Evolutionary conservation across 2,329 filamentous ascomycete species (phyloP).

Genomic region (Neophaeococcomyces mojaviensis): DNA sequence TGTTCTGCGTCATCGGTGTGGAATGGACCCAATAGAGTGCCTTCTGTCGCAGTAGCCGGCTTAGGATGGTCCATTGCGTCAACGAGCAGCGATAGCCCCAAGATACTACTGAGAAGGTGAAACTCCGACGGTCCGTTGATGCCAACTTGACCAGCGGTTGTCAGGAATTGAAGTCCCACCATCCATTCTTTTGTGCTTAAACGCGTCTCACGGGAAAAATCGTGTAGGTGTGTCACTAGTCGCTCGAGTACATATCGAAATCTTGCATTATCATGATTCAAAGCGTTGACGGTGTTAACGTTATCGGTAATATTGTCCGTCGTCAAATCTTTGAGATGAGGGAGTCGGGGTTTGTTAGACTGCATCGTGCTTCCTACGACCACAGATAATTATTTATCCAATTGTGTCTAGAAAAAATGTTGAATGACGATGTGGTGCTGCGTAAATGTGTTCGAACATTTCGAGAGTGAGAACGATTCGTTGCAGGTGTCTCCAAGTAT

Average conservation of each 20-base stretch:
- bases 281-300: background rate
- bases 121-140: conserved; percentile 12
- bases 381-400: too few species aligned
- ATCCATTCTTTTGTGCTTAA: conserved; percentile 13
- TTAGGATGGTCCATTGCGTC: conserved; percentile 13
- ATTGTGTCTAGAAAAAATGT: too few species aligned
- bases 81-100: conserved; percentile 13
- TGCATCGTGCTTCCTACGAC: too few species aligned
- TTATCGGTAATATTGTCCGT: conserved; percentile 76
- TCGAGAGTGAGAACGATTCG: too few species aligned
- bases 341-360: background rate
- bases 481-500: too few species aligned
- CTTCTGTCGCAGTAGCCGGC: conserved; percentile 10
- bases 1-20: conserved; percentile 11
- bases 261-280: background rate
- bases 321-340: conserved; percentile 57
- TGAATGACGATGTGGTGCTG: too few species aligned
- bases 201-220: conserved; percentile 12
- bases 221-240: conserved; percentile 6
- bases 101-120: conserved; percentile 12
- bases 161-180: conserved; percentile 13
- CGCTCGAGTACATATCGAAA: conserved; percentile 2
- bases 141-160: conserved; percentile 9
- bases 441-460: too few species aligned
- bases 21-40: conserved; percentile 12